Evolutionary conservation across 495 filamentous ascomycete species (phyloP).

Genomic region (Xylaria nigripes): DNA sequence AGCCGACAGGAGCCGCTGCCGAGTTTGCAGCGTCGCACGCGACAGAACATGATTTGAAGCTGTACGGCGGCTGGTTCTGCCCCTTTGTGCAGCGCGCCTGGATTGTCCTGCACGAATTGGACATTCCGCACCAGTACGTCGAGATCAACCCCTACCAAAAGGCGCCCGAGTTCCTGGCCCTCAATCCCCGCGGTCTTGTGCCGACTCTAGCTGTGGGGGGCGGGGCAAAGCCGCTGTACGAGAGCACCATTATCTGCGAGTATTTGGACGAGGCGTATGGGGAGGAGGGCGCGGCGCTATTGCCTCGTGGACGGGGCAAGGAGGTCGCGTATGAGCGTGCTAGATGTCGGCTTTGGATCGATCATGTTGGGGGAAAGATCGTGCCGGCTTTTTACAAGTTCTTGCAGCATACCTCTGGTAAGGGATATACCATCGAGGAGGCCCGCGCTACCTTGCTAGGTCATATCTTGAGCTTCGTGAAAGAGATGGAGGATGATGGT

Average conservation of each 20-base stretch:
- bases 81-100: constrained; percentile 57
- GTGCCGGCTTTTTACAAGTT: constrained; percentile 58
- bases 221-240: constrained; percentile 50
- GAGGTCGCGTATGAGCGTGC: constrained; percentile 50
- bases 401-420: constrained; percentile 51
- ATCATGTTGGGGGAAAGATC: constrained; percentile 56
- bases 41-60: constrained; percentile 32
- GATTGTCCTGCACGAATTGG: constrained; percentile 60
- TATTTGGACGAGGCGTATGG: constrained; percentile 60
- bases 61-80: constrained; percentile 46
- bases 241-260: constrained; percentile 58
- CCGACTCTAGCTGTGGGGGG: constrained; percentile 47
- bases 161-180: constrained; percentile 48
- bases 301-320: constrained; percentile 28
- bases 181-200: constrained; percentile 63
- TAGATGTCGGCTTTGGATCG: constrained; percentile 56
- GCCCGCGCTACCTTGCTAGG: constrained; percentile 41
- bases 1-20: constrained; percentile 30
- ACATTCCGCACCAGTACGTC: constrained; percentile 64
- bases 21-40: constrained; percentile 27
- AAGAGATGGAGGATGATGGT: constrained; percentile 49
- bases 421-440: constrained; percentile 36
- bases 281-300: constrained; percentile 30
- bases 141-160: constrained; percentile 69
- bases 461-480: constrained; percentile 46